Conservation (phyloP, 139 green algal genomes). For the Choricystis sp. region DNA sequence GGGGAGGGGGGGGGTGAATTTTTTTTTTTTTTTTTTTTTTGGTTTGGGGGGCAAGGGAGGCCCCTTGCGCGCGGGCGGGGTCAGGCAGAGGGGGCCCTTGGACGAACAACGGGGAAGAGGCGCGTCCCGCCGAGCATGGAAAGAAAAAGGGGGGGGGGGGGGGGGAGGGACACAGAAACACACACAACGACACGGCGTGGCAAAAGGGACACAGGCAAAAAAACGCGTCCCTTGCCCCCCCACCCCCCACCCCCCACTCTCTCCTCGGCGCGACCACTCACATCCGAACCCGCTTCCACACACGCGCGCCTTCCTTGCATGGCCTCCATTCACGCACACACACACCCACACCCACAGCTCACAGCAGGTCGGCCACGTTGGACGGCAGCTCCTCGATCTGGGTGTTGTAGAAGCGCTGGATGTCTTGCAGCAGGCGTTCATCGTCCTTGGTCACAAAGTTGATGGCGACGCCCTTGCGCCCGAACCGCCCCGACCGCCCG, state of each 20-base stretch:
- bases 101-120: no score
- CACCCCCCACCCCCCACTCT: neutral
- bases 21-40: no score
- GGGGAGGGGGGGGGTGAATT: no score
- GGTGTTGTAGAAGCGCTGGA: slow-evolving; percentile 99
- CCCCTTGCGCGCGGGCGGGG: no score
- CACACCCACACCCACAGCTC: slow-evolving; percentile 32
- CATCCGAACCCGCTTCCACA: neutral
- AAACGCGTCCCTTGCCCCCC: neutral
- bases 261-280: no score
- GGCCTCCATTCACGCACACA: neutral
- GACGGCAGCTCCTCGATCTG: slow-evolving; percentile 93
- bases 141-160: no score
- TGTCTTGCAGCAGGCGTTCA: slow-evolving; percentile 87
- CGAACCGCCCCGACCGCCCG: slow-evolving; percentile 79
- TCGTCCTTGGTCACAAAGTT: slow-evolving; percentile 98
- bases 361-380: slow-evolving; percentile 85
- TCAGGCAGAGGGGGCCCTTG: no score
- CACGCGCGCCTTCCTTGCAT: neutral
- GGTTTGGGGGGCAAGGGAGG: no score
- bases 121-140: no score
- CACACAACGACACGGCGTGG: no score
- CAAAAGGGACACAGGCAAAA: neutral
- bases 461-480: slow-evolving; percentile 98
- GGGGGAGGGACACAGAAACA: no score